Base-by-base conservation (phyloP, 2,329 filamentous ascomycete genomes). In the Epichloe sibirici region DNA sequence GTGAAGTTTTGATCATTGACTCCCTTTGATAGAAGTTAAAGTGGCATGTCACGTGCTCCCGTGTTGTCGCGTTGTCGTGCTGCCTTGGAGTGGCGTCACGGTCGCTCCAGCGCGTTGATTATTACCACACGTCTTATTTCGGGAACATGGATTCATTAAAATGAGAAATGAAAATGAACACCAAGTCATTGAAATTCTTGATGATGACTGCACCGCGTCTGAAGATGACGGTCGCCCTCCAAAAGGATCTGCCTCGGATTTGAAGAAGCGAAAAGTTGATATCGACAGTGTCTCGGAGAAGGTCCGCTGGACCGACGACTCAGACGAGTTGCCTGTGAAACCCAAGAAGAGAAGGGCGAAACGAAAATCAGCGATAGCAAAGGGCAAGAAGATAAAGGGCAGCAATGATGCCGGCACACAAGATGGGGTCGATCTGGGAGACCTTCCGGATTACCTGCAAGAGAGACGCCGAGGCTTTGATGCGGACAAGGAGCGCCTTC, bases 371-470 rank as follows among this genome's bases (percentile, higher is more conserved):
- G 63, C 58, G 1, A 52, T 55, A 2, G 66, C 62, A 47, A 64
- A 61, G 21, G 56, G 53, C 1, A 53, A 62, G 25, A 58, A 58
- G 31, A 45, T 35, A 3, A 43, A 55, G 0, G 57, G 65, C 12
- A 63, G 65, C 53, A 59, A 67, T 6, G 57, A 65, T 3, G 61
- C 65, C 40, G 69, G 63, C 0, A 70, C 73, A 47, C 68, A 69
- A 2, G 70, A 73, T 47, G 68, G 73, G 2, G 59, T 71, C 3
- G 75, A 78, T 7, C 74, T 76, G 4, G 73, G 78, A 23, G 74
- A 78, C 45, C 74, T 93, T 3, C 90, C 90, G 0, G 80, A 85
- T 21, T 91, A 95, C 63, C 65, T 95, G 31, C 75, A 78, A 57
- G 69, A 77, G 23, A 79, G 91, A n/a, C 78, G 85, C 25, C 71